phyloP scores from a whole-genome alignment of 139 green algal genomes.

The Chlamydomonas applanata region DNA sequence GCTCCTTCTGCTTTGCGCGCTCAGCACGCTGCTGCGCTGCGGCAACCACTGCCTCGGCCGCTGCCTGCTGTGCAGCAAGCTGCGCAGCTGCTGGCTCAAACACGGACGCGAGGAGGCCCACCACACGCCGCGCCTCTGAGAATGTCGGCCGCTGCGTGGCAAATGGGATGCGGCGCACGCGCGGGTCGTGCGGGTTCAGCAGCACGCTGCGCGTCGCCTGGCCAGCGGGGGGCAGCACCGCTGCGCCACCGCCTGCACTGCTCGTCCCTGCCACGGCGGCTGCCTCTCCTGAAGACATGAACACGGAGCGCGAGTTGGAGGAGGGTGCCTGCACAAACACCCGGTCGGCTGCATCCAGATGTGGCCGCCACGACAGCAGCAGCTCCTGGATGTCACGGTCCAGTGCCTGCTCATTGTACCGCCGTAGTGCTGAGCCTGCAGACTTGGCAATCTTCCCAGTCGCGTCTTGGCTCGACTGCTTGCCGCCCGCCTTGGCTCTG shows the following conservation, averaged over 20 bases:
- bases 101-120: slow-evolving; percentile 57
- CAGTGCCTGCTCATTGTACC: slow-evolving; percentile 82
- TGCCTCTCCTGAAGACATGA: slow-evolving; percentile 6
- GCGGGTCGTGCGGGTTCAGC: slow-evolving; percentile 41
- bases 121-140: slow-evolving; percentile 66
- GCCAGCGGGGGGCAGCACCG: too few species aligned
- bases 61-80: slow-evolving; percentile 10
- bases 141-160: slow-evolving; percentile 80
- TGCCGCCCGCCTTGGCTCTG: slow-evolving; percentile 84
- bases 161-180: slow-evolving; percentile 76
- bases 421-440: slow-evolving; percentile 76
- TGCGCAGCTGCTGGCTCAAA: slow-evolving; percentile 28
- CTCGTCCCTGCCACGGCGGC: not conserved
- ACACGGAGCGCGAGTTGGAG: slow-evolving; percentile 44
- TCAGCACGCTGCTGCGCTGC: too few species aligned
- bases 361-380: slow-evolving; percentile 51
- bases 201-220: not conserved
- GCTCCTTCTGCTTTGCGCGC: too few species aligned
- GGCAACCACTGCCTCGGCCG: not conserved
- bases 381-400: slow-evolving; percentile 59
- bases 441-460: slow-evolving; percentile 80
- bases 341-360: slow-evolving; percentile 47
- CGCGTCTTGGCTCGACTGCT: slow-evolving; percentile 84
- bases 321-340: slow-evolving; percentile 68
- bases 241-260: too few species aligned